phyloP scores from a whole-genome alignment of 2,329 filamentous ascomycete genomes.

The Fusarium stilboides region DNA sequence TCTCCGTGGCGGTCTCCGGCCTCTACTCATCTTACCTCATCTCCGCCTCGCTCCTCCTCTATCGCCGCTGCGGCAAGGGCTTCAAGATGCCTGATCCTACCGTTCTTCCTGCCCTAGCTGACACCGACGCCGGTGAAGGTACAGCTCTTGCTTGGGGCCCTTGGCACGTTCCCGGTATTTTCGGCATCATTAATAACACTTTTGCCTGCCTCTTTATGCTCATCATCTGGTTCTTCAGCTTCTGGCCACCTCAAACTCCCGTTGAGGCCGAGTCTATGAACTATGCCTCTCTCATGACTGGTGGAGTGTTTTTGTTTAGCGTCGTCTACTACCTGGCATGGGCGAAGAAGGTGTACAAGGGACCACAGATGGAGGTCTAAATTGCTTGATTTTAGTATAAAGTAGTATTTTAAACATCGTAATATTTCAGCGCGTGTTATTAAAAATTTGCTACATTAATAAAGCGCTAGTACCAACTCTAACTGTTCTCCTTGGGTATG shows the following conservation, averaged over 20 bases:
- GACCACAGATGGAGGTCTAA: constrained; percentile 55
- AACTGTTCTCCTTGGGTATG: no score
- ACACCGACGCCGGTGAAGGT: no score
- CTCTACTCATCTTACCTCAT: constrained; percentile 46
- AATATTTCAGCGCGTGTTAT: no score
- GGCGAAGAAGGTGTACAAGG: constrained; percentile 60
- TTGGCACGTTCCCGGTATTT: constrained; percentile 65
- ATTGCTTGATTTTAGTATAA: no score
- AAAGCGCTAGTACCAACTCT: no score
- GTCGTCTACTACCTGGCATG: constrained; percentile 61
- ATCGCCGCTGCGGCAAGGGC: constrained; percentile 42
- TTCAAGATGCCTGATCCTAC: constrained; percentile 29
- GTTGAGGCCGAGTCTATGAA: constrained; percentile 58
- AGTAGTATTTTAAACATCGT: no score
- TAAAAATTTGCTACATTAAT: no score
- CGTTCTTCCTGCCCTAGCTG: no score
- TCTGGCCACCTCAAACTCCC: constrained; percentile 59
- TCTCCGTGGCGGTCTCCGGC: constrained; percentile 43
- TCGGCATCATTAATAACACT: constrained; percentile 68
- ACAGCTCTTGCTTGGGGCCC: constrained; percentile 56
- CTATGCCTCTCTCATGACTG: constrained; percentile 62
- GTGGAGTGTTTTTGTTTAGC: constrained; percentile 57
- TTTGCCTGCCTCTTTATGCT: constrained; percentile 67
- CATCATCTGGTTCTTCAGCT: constrained; percentile 69
- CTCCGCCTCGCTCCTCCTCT: constrained; percentile 42